Conservation (phyloP, 140 eudicot species). For the Ambrosia hybrid region DNA sequence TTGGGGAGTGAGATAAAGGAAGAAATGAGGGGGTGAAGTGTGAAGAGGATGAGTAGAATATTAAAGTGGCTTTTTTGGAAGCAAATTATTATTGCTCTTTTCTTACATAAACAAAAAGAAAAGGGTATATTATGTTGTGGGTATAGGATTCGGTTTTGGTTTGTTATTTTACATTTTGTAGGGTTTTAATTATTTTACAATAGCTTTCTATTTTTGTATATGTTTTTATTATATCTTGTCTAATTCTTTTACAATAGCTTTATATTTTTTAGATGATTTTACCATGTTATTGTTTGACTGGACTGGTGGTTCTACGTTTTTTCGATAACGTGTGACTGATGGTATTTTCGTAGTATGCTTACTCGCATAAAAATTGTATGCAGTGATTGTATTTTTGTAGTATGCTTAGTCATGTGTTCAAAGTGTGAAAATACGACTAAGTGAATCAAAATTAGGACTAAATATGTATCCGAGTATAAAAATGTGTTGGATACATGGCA, state of each 20-base stretch:
- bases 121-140: background rate
- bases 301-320: too few relatives aligned
- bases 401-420: too few relatives aligned
- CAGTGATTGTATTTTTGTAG: too few relatives aligned
- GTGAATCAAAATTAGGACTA: background rate
- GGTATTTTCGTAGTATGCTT: too few relatives aligned
- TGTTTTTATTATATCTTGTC: too few relatives aligned
- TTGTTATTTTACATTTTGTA: background rate
- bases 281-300: too few relatives aligned
- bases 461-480: background rate
- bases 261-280: too few relatives aligned
- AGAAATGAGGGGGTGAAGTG: slow-evolving; percentile 1
- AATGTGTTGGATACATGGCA: background rate
- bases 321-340: too few relatives aligned
- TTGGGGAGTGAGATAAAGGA: background rate
- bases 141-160: background rate
- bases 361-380: too few relatives aligned
- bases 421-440: too few relatives aligned
- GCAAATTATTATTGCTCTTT: slow-evolving; percentile 3
- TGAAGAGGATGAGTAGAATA: background rate
- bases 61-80: slow-evolving; percentile 28
- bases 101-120: background rate
- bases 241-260: too few relatives aligned
- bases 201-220: background rate
- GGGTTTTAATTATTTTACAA: background rate